These are phyloP conservation scores for Tuber borchii DNA, from an alignment of 495 filamentous ascomycete genomes.

Conservation along the genomic window DNA sequence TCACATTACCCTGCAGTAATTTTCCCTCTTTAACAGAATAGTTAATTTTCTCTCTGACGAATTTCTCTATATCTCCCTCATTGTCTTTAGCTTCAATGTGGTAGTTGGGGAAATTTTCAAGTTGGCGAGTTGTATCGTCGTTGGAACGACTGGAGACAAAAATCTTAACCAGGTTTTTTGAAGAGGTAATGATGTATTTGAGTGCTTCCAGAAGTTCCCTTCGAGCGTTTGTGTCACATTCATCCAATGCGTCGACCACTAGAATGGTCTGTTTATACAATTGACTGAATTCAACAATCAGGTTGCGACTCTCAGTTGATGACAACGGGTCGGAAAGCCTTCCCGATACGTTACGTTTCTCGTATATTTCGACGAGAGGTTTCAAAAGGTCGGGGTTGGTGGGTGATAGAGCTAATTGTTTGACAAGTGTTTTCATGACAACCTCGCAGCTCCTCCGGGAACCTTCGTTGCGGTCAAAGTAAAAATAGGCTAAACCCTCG, in stretches of 20 bases:
- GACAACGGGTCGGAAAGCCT: constrained; percentile 4
- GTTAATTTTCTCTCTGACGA: constrained; percentile 17
- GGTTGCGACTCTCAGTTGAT: constrained; percentile 11
- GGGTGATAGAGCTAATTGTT: constrained; percentile 10
- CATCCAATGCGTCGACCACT: constrained; percentile 32
- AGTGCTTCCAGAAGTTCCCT: constrained; percentile 14
- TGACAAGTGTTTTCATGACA: constrained; percentile 11
- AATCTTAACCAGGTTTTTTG: constrained; percentile 21
- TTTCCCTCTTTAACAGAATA: constrained; percentile 7
- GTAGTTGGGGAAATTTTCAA: constrained; percentile 17
- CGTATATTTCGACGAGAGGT: constrained; percentile 10
- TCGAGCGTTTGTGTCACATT: constrained; percentile 13
- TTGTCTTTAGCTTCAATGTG: constrained; percentile 23
- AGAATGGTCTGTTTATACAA: constrained; percentile 23
- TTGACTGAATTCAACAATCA: constrained; percentile 7
- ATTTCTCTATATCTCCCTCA: constrained; percentile 22
- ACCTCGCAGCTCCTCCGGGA: constrained; percentile 4
- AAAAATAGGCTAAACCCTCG: constrained; percentile 31
- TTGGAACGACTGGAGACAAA: constrained; percentile 32
- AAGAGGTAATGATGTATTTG: constrained; percentile 3
- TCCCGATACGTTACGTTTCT: neutral
- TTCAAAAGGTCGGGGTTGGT: neutral
- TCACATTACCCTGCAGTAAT: constrained; percentile 10
- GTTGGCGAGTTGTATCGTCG: constrained; percentile 11
- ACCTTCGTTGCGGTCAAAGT: constrained; percentile 20